Evolutionary conservation across 306 rosid species (phyloP).

Genomic region (Citrullus amarus): DNA sequence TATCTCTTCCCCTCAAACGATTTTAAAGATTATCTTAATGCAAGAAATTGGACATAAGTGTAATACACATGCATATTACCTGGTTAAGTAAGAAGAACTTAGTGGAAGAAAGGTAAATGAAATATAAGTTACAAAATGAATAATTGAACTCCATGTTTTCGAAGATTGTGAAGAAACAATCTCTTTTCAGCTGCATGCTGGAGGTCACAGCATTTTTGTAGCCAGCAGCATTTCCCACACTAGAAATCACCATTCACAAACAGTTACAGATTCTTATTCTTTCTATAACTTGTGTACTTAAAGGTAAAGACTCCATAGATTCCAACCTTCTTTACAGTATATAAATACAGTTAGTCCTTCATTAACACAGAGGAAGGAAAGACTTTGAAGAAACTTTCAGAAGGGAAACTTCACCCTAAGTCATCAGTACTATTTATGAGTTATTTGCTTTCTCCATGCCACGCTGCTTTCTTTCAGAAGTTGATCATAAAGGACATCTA

Average conservation of each 20-base stretch:
- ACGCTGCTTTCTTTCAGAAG: neutral
- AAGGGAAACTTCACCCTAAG: neutral
- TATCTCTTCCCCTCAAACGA: no score
- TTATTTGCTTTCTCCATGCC: neutral
- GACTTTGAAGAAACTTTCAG: neutral
- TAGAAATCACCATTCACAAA: neutral
- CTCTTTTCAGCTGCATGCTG: neutral
- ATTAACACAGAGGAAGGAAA: neutral
- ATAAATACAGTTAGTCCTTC: neutral
- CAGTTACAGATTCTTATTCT: neutral
- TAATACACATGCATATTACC: no score
- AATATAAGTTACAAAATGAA: no score
- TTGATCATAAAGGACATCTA: conserved; percentile 41
- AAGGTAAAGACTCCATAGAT: neutral
- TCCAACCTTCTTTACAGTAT: neutral
- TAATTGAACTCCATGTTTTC: neutral
- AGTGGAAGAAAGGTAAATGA: no score
- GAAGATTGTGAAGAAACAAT: neutral
- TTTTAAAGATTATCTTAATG: no score
- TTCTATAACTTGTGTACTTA: neutral
- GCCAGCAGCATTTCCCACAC: neutral
- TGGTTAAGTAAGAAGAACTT: no score
- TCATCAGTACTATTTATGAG: neutral
- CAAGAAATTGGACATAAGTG: no score
- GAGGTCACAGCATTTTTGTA: neutral